Evolutionary conservation across 2,329 filamentous ascomycete species (phyloP).

Genomic region (Colletotrichum navitas): DNA sequence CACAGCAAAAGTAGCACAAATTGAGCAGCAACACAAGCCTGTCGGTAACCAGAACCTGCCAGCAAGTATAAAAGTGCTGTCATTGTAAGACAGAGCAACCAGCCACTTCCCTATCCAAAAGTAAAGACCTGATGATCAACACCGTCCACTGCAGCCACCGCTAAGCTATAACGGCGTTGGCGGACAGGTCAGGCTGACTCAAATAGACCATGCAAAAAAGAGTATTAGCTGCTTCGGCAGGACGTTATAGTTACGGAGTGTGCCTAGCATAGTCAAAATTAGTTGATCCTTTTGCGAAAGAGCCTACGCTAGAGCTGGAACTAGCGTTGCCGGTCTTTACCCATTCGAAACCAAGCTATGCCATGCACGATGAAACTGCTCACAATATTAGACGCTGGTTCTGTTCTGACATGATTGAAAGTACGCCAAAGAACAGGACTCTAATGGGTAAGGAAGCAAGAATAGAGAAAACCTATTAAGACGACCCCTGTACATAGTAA

Average conservation of each 20-base stretch:
- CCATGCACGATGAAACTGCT: background rate
- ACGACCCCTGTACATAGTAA: background rate
- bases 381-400: constrained; percentile 4
- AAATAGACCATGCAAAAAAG: no score
- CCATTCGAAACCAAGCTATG: background rate
- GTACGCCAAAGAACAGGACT: background rate
- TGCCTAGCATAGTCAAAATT: background rate
- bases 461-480: constrained; percentile 14
- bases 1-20: background rate
- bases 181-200: background rate
- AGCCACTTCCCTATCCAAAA: background rate
- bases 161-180: background rate
- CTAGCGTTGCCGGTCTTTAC: background rate
- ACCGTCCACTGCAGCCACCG: background rate
- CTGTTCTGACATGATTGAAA: constrained; percentile 24
- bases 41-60: background rate
- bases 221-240: background rate
- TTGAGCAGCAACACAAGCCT: no score
- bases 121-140: background rate
- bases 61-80: background rate
- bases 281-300: background rate
- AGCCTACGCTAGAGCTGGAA: background rate
- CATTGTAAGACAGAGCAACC: background rate
- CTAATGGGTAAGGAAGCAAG: constrained; percentile 11
- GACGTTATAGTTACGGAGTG: no score